Evolutionary conservation across 2,329 filamentous ascomycete species (phyloP).

Genomic region (Arthrocladium fulminans): DNA sequence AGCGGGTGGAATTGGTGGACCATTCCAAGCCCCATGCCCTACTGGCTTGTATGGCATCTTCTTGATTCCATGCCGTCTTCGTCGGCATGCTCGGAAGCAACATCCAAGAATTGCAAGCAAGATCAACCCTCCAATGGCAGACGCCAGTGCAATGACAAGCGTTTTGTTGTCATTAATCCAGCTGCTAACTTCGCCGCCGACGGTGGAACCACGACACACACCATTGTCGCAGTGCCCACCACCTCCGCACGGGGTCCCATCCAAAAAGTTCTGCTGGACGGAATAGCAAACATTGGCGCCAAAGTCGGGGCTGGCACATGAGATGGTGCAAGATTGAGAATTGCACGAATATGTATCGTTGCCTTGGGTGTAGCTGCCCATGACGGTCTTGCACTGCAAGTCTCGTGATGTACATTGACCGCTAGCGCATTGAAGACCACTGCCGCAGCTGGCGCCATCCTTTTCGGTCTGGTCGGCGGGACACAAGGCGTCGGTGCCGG

Average conservation of each 20-base stretch:
- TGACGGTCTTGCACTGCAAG: slow-evolving; percentile 75
- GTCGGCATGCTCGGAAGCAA: slow-evolving; percentile 49
- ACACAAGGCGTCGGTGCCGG: slow-evolving; percentile 62
- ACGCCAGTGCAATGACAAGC: slow-evolving; percentile 71
- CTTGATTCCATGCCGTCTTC: slow-evolving; percentile 18
- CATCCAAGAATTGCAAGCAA: slow-evolving; percentile 62
- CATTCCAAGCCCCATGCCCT: slow-evolving; percentile 17
- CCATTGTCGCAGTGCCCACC: slow-evolving; percentile 75
- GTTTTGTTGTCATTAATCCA: slow-evolving; percentile 72
- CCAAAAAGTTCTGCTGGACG: slow-evolving; percentile 84
- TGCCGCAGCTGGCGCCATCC: slow-evolving; percentile 65
- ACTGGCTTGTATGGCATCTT: neutral
- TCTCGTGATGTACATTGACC: slow-evolving; percentile 92
- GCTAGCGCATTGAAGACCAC: slow-evolving; percentile 67
- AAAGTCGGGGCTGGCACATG: slow-evolving; percentile 64
- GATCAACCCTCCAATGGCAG: slow-evolving; percentile 63
- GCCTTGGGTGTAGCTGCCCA: slow-evolving; percentile 63
- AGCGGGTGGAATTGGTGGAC: slow-evolving; percentile 18
- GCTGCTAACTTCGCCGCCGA: slow-evolving; percentile 59
- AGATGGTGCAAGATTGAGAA: slow-evolving; percentile 61
- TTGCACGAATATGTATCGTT: slow-evolving; percentile 78
- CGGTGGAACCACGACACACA: slow-evolving; percentile 60
- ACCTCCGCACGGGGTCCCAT: slow-evolving; percentile 75
- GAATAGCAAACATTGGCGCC: slow-evolving; percentile 58
- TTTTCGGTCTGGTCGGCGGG: slow-evolving; percentile 60